Base-by-base conservation (phyloP, 257 asterid species). In the Solanum ossicruentum region DNA sequence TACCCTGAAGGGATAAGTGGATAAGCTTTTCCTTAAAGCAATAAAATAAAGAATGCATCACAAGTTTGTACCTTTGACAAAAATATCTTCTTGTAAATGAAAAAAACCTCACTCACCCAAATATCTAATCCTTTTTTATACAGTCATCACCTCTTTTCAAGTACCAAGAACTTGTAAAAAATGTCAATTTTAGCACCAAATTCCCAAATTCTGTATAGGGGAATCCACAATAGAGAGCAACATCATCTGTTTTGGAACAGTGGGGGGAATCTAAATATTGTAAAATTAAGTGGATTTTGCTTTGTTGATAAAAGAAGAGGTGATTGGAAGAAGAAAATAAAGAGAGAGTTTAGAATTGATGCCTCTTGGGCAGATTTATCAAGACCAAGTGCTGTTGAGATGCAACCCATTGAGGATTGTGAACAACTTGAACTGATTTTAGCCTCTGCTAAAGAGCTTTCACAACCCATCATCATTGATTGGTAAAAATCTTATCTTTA, bases 391-490 rank as follows among this genome's bases (percentile, higher is more conserved):
- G 6, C 87, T 0, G 66, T 92, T 54, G 94, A 90, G 84, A 91
- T 94, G 97, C 90, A 90, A 86, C 84, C 91, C 43, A 91, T 94
- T 81, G 87, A 70, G 67, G 90, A 89, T 86, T 85, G 45, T 82
- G 93, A 93, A 36, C 93, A 92, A 21, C 89, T 95, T 67, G 98
- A 94, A 86, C 92, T 75, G 91, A 93, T 94, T 90, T 88, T 95
- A 85, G 90, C 83, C 8, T 88, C 83, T 12, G 94, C 98, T 61
- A 87, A 89, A 56, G 86, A 90, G 45, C 89, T 85, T n/a, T 92
- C 96, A 2, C 93, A 91, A 45, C 98, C 98, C 63, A 51, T 94
- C 92, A 84, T 92, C 84, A 91, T 95, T 84, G 97, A 95, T 84
- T 95, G 98, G 98, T 93, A 60, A 32, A 47, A 39, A 8, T 32